phyloP scores from a whole-genome alignment of 352 stramenopile species.

The Thraustochytrium sp. region DNA sequence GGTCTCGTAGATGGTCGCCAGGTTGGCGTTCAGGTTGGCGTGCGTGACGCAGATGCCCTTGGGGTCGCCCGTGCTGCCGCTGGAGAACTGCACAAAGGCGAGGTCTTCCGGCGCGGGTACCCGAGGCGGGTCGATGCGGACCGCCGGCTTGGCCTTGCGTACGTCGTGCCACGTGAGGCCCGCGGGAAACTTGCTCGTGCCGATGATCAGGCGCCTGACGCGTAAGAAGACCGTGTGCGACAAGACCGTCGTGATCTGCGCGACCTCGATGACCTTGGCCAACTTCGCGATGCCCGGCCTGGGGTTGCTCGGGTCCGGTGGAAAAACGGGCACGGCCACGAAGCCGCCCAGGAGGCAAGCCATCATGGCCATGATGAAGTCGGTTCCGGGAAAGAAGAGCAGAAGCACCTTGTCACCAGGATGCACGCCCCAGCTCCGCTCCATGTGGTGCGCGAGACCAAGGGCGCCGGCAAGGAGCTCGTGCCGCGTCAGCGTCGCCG shows the following conservation, averaged over 20 bases:
- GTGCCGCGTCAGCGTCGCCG: no score
- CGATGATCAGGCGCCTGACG: conserved; percentile 48
- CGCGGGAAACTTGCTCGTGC: conserved; percentile 12
- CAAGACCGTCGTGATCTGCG: conserved; percentile 59
- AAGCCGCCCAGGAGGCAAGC: no score
- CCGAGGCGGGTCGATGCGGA: background rate
- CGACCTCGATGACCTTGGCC: background rate
- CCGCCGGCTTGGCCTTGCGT: background rate
- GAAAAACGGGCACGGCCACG: no score
- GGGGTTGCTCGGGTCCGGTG: no score
- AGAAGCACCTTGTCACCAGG: no score
- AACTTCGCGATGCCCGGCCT: background rate
- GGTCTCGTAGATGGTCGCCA: conserved; percentile 89
- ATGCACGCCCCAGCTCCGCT: no score
- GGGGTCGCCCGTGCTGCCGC: conserved; percentile 88
- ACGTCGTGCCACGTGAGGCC: conserved; percentile 49
- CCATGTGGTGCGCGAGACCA: no score
- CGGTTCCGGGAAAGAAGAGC: no score
- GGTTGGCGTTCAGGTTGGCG: conserved; percentile 91
- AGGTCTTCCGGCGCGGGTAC: conserved; percentile 54
- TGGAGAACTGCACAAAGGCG: conserved; percentile 98
- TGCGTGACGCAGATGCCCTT: conserved; percentile 97
- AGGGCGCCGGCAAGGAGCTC: no score
- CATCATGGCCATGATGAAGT: no score
- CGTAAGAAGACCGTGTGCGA: conserved; percentile 52